Base-by-base conservation (phyloP, 495 filamentous ascomycete genomes). In the Podospora appendiculata region DNA sequence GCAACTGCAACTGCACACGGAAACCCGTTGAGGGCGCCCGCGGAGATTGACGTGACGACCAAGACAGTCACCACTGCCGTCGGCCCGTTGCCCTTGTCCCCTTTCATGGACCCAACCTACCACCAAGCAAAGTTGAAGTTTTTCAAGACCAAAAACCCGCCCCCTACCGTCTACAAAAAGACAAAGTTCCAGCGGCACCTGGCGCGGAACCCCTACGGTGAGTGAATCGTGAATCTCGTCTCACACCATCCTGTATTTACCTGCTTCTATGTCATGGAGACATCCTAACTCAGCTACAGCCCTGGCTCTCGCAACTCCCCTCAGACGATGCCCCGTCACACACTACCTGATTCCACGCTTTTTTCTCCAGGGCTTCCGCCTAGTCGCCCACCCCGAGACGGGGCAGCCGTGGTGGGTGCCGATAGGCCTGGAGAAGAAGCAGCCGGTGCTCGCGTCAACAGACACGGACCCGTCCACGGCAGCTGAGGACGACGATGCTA, bases 261-360 rank as follows among this genome's bases (percentile, higher is more conserved):
- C n/a, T n/a, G n/a, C n/a, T n/a, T 13, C 32, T 9, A 35, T 68
- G 38, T 61, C 18, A 58, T 35, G 55, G 53, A 12, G 44, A 58
- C 16, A 17, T 52, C 53, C 45, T 52, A 56, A 25, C 45, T 54
- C 58, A 39, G 56, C 52, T 11, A 16, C 56, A 77, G 75, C 80
- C 14, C 70, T 72, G 16, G 82, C 85, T 10, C 77, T 96, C 7
- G 86, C 84, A 13, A 81, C 79, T 0, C 82, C 84, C 0, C 39
- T 80, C 13, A 81, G 90, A 33, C 61, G 65, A 54, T 94, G 88
- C 63, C 35, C 65, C 3, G 39, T 81, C n/a, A 86, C 87, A 25
- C 8, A 61, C 60, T 0, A 58, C 62, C 1, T 59, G 75, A 58
- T 92, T 1, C 90, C 90, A 0, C 69, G 55, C 4, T 79, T 71